A percentile compares a stretch with the other conserved stretches of the same genome.
Evolutionary conservation across 148 eudicot genomes (phyloP).

Genomic region (Pouteria glomerata): DNA sequence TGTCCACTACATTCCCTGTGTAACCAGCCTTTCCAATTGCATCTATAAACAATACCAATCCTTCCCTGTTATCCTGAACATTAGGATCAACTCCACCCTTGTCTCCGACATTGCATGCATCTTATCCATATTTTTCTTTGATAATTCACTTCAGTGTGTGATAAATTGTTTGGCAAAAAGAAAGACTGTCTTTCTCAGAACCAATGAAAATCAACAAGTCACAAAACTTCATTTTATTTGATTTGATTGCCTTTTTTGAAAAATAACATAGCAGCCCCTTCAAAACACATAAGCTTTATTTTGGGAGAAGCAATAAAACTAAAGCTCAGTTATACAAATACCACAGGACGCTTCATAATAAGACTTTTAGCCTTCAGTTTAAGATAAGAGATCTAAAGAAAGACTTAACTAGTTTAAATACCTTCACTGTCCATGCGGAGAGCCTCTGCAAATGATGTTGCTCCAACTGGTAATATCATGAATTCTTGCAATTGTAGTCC

Average conservation of each 20-base stretch:
- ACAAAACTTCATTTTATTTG: neutral
- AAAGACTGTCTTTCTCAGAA: neutral
- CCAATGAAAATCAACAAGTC: no score
- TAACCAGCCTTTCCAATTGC: slow-evolving; percentile 99
- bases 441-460: no score
- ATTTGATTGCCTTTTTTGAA: no score
- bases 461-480: no score
- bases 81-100: slow-evolving; percentile 99
- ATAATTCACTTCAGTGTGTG: slow-evolving; percentile 88
- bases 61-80: slow-evolving; percentile 95
- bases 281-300: neutral
- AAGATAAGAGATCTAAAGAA: neutral
- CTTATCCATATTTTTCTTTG: slow-evolving; percentile 96
- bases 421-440: no score
- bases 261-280: neutral
- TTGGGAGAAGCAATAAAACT: no score
- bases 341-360: neutral
- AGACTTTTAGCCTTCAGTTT: no score
- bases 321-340: no score
- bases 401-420: slow-evolving; percentile 21
- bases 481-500: no score
- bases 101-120: slow-evolving; percentile 98
- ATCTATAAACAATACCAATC: slow-evolving; percentile 74
- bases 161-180: slow-evolving; percentile 47
- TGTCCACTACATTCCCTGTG: slow-evolving; percentile 73